phyloP scores from a whole-genome alignment of 2,329 filamentous ascomycete genomes.

The Fusarium xylarioides region DNA sequence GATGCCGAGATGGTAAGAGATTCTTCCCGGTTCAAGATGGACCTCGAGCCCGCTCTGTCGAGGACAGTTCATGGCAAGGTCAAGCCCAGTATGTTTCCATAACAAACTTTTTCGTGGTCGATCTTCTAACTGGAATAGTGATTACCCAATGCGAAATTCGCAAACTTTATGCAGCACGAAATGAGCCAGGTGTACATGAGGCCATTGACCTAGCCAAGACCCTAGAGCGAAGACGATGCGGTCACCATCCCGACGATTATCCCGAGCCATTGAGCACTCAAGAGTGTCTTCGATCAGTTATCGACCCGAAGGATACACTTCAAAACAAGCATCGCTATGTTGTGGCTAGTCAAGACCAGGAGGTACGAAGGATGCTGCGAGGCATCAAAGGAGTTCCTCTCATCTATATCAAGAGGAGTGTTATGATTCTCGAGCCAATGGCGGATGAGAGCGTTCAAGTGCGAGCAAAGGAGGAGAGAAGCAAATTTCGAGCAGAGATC shows the following conservation, averaged over 20 bases:
- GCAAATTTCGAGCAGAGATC: constrained; percentile 77
- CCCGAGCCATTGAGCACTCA: constrained; percentile 74
- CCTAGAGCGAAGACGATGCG: constrained; percentile 79
- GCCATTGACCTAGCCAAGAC: constrained; percentile 79
- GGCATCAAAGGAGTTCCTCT: constrained; percentile 77
- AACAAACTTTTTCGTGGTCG: background rate
- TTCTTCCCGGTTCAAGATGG: constrained; percentile 87
- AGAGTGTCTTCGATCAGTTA: constrained; percentile 77
- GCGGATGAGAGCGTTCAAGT: constrained; percentile 70
- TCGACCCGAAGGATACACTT: constrained; percentile 77
- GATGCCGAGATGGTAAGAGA: constrained; percentile 87
- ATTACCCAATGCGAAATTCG: constrained; percentile 85
- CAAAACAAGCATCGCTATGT: constrained; percentile 83
- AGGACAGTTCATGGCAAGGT: constrained; percentile 87
- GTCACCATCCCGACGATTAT: constrained; percentile 77
- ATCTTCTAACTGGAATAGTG: constrained; percentile 58
- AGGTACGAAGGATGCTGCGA: constrained; percentile 70
- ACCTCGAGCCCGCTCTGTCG: constrained; percentile 78
- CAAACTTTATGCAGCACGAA: constrained; percentile 74
- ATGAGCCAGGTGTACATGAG: constrained; percentile 60
- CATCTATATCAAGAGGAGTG: constrained; percentile 80
- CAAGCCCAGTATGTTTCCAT: constrained; percentile 72
- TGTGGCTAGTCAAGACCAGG: constrained; percentile 76
- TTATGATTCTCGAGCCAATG: constrained; percentile 80
- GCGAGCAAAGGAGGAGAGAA: constrained; percentile 73